phyloP scores from a whole-genome alignment of 2,329 filamentous ascomycete species.

The Hirsutella rhossiliensis region DNA sequence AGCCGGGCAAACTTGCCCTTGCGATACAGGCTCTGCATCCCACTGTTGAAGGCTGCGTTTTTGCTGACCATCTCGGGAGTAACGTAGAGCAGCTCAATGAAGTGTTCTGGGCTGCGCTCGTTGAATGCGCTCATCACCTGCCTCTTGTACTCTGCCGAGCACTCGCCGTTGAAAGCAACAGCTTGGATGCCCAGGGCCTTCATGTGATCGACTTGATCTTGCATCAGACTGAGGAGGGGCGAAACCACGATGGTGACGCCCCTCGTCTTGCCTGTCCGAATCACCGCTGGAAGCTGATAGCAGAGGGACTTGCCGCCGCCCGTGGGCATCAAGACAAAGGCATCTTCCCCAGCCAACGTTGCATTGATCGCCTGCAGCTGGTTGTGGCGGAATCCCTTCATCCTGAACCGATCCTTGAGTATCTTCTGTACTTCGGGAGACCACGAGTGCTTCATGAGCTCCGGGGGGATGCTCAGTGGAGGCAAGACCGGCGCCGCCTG shows the following conservation, averaged over 20 bases:
- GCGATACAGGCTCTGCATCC: conserved; percentile 55
- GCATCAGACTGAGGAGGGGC: conserved; percentile 88
- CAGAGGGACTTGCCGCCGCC: conserved; percentile 94
- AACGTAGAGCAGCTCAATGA: conserved; percentile 81
- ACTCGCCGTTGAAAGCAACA: conserved; percentile 70
- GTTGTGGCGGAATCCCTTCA: conserved; percentile 79
- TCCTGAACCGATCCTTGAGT: conserved; percentile 72
- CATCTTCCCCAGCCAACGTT: conserved; percentile 75
- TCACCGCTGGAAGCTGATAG: conserved; percentile 84
- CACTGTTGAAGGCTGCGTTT: conserved; percentile 54
- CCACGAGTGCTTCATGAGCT: conserved; percentile 62
- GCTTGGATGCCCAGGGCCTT: conserved; percentile 65
- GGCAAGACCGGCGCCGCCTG: conserved; percentile 12
- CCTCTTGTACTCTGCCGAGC: conserved; percentile 46
- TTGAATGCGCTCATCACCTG: conserved; percentile 54
- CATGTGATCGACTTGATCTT: conserved; percentile 86
- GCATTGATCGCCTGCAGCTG: conserved; percentile 95
- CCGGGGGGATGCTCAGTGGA: conserved; percentile 28
- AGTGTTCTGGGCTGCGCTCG: conserved; percentile 55
- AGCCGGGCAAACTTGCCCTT: conserved; percentile 70
- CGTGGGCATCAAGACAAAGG: conserved; percentile 95
- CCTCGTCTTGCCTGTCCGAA: conserved; percentile 65
- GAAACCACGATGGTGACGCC: conserved; percentile 94
- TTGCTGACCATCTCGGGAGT: conserved; percentile 95
- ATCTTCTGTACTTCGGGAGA: conserved; percentile 71